phyloP scores from a whole-genome alignment of 352 stramenopile genomes.

The Phytophthora fragariaefolia region DNA sequence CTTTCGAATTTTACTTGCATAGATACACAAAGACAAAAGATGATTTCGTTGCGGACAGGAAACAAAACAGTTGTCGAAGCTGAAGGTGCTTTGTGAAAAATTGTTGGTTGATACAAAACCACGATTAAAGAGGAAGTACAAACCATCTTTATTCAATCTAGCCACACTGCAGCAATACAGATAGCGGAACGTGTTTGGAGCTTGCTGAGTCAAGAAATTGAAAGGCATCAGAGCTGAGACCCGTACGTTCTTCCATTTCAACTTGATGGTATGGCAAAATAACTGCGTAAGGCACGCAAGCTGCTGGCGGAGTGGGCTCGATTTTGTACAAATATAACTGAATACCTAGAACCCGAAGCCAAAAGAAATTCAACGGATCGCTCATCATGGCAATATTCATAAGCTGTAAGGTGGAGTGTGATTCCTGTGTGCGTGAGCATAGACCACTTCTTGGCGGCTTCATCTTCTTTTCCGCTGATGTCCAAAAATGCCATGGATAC shows the following conservation, averaged over 20 bases:
- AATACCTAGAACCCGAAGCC: constrained; percentile 37
- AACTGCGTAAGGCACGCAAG: constrained; percentile 16
- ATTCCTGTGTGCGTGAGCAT: constrained; percentile 11
- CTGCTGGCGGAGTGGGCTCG: background rate
- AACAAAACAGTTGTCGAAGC: background rate
- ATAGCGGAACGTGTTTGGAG: constrained; percentile 30
- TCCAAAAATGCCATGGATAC: constrained; percentile 13
- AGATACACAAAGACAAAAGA: too few species aligned
- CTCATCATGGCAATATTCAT: constrained; percentile 67
- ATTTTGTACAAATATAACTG: constrained; percentile 48
- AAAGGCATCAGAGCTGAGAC: constrained; percentile 25
- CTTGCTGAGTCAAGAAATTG: constrained; percentile 30
- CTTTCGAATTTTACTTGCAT: too few species aligned
- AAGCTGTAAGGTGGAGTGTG: constrained; percentile 38
- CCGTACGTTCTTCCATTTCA: constrained; percentile 38
- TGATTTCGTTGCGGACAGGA: too few species aligned
- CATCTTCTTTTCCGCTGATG: constrained; percentile 1
- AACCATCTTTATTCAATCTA: constrained; percentile 8
- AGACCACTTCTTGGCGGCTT: constrained; percentile 2
- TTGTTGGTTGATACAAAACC: too few species aligned
- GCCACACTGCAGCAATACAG: constrained; percentile 28
- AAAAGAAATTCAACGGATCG: constrained; percentile 49
- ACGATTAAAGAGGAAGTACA: too few species aligned
- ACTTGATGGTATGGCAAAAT: constrained; percentile 39
- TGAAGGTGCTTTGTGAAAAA: too few species aligned